Evolutionary conservation across 2,329 filamentous ascomycete genomes (phyloP).

Genomic region (Sclerotinia nivalis): DNA sequence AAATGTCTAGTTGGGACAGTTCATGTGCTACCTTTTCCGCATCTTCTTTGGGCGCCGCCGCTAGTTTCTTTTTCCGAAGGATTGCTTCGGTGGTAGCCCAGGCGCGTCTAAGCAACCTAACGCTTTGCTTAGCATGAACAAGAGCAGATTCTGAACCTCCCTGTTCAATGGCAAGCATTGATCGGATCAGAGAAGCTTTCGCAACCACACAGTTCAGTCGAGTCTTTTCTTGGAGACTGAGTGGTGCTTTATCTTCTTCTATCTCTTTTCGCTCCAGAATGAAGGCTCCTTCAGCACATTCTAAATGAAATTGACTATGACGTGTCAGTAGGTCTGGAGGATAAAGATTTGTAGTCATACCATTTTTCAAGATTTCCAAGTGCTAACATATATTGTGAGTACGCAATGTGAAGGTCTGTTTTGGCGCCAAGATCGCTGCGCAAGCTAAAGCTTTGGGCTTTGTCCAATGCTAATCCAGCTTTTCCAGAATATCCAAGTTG

Average conservation of each 20-base stretch:
- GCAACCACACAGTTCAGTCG: conserved; percentile 40
- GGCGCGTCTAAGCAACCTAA: conserved; percentile 48
- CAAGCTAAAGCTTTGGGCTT: conserved; percentile 53
- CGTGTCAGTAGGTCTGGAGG: conserved; percentile 27
- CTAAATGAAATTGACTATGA: conserved; percentile 38
- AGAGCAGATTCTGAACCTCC: conserved; percentile 62
- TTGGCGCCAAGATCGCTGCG: conserved; percentile 46
- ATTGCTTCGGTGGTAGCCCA: conserved; percentile 44
- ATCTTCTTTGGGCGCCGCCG: conserved; percentile 12
- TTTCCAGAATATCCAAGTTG: conserved; percentile 61
- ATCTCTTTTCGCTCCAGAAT: conserved; percentile 33
- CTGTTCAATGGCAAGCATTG: conserved; percentile 41
- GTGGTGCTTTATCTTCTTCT: conserved; percentile 25
- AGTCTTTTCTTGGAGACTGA: conserved; percentile 32
- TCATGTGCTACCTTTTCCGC: conserved; percentile 39
- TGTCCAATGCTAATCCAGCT: conserved; percentile 57
- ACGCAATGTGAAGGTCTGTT: conserved; percentile 65
- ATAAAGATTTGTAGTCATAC: conserved; percentile 40
- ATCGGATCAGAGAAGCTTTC: conserved; percentile 42
- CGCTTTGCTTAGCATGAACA: conserved; percentile 55
- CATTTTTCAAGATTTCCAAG: conserved; percentile 66
- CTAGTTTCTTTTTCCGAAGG: conserved; percentile 21
- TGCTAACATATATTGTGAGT: conserved; percentile 72
- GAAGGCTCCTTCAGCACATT: conserved; percentile 35
- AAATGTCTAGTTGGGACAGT: conserved; percentile 42